Conservation (phyloP, 2,329 filamentous ascomycete genomes). For the Furcasterigmium sp. region DNA sequence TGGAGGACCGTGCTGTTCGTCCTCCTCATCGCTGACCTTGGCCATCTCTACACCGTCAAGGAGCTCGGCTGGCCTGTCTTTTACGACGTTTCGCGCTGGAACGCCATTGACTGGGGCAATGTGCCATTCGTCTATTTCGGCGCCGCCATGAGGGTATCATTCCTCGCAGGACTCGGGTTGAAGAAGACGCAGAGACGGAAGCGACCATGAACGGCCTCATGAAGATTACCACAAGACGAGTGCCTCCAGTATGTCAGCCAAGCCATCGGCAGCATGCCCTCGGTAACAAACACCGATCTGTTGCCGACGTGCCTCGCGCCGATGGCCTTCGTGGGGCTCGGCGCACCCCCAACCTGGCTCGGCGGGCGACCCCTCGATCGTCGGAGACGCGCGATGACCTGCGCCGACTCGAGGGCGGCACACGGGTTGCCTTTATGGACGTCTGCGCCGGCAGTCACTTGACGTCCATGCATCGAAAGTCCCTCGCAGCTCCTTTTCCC, state of each 20-base stretch:
- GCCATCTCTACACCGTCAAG: conserved; percentile 64
- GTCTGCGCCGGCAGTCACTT: too few relatives aligned
- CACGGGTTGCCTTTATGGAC: too few relatives aligned
- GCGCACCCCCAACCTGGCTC: too few relatives aligned
- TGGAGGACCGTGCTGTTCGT: conserved; percentile 65
- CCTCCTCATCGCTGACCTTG: conserved; percentile 69
- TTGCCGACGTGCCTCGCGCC: conserved; percentile 1
- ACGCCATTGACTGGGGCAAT: conserved; percentile 63
- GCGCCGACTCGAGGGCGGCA: too few relatives aligned
- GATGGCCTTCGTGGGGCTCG: not conserved
- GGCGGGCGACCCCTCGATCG: too few relatives aligned
- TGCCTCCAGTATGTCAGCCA: too few relatives aligned
- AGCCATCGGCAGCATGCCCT: too few relatives aligned
- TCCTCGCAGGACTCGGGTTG: conserved; percentile 53
- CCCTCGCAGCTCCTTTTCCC: too few relatives aligned
- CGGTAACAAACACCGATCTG: not conserved
- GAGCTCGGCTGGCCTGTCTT: conserved; percentile 57
- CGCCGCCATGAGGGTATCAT: conserved; percentile 53
- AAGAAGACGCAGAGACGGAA: conserved; percentile 13
- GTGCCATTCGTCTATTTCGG: conserved; percentile 66
- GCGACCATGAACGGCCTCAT: conserved; percentile 4
- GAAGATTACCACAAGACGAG: too few relatives aligned
- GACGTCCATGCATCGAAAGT: too few relatives aligned
- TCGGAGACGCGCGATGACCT: too few relatives aligned
- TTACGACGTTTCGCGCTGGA: conserved; percentile 58